These are phyloP conservation scores for Scedosporium aurantiacum DNA, from an alignment of 2,329 filamentous ascomycete species.

Conservation along the genomic window DNA sequence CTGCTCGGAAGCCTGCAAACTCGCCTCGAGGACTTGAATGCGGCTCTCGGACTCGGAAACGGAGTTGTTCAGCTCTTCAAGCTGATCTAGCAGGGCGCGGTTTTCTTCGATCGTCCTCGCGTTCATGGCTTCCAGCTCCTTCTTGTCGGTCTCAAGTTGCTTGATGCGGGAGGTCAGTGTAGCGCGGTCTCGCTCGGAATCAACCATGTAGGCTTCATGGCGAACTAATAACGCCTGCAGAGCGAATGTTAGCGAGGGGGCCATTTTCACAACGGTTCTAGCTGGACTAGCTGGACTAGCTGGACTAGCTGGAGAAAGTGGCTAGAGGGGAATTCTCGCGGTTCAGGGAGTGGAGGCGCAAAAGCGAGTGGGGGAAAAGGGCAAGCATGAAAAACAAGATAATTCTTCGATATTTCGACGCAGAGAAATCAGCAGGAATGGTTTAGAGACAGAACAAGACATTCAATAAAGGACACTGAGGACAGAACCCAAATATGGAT, in stretches of 20 bases:
- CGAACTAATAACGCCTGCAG: conserved; percentile 80
- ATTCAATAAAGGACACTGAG: background rate
- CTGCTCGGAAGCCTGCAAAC: conserved; percentile 65
- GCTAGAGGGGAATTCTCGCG: conserved; percentile 9
- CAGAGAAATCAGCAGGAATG: conserved; percentile 1
- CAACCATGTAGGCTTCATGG: conserved; percentile 89
- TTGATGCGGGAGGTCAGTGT: conserved; percentile 64
- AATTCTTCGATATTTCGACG: conserved; percentile 15
- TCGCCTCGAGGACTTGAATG: conserved; percentile 65
- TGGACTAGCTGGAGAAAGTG: conserved; percentile 5
- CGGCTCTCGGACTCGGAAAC: conserved; percentile 70
- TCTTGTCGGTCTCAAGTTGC: conserved; percentile 63
- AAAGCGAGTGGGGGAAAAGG: background rate
- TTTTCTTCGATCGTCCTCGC: conserved; percentile 74
- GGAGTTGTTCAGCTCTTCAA: conserved; percentile 73
- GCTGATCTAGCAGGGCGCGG: conserved; percentile 64
- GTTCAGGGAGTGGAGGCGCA: conserved; percentile 10
- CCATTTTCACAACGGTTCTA: conserved; percentile 9
- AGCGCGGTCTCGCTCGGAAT: conserved; percentile 75
- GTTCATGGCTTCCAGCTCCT: conserved; percentile 64
- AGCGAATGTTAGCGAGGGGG: conserved; percentile 53
- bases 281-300: conserved; percentile 12
- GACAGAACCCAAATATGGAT: background rate
- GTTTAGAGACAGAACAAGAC: conserved; percentile 3
- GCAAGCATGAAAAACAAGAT: background rate